phyloP scores from a whole-genome alignment of 768 basidiomycete genomes.

The Clavulina sp. region DNA sequence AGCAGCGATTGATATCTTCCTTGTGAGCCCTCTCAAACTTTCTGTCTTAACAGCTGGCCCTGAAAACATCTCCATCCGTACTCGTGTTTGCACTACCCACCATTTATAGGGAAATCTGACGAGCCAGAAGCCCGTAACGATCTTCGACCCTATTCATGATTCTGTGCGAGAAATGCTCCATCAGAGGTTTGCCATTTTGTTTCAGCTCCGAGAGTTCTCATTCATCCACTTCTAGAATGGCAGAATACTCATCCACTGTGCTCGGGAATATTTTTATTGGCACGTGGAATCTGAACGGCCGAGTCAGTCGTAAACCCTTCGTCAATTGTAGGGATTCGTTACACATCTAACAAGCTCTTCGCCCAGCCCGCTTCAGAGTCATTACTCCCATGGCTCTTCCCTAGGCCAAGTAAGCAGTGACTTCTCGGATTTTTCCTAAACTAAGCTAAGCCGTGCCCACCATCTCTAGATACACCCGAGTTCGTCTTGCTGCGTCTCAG shows the following conservation, averaged over 20 bases:
- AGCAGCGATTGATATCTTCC: constrained; percentile 82
- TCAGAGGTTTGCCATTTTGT: constrained; percentile 35
- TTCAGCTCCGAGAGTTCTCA: not conserved
- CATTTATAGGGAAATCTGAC: constrained; percentile 73
- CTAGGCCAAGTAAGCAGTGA: constrained; percentile 42
- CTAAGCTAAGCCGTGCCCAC: not conserved
- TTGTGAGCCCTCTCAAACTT: constrained; percentile 59
- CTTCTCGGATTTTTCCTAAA: not conserved
- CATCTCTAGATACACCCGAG: constrained; percentile 28
- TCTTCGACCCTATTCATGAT: constrained; percentile 90
- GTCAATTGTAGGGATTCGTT: not conserved
- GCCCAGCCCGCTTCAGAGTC: constrained; percentile 59
- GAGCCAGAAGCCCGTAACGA: constrained; percentile 69
- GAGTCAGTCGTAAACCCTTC: constrained; percentile 27
- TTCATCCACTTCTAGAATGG: constrained; percentile 26
- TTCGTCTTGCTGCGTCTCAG: constrained; percentile 18
- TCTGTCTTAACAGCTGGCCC: not conserved
- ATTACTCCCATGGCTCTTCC: constrained; percentile 80
- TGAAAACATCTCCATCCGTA: not conserved
- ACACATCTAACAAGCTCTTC: not conserved
- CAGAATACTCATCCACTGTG: constrained; percentile 70
- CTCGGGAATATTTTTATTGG: constrained; percentile 66
- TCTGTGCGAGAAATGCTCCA: constrained; percentile 55
- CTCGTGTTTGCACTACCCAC: not conserved
- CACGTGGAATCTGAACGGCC: constrained; percentile 93